These are phyloP conservation scores for Saccharomyces pastorianus DNA, from an alignment of 1,139 yeast genomes.

Conservation along the genomic window DNA sequence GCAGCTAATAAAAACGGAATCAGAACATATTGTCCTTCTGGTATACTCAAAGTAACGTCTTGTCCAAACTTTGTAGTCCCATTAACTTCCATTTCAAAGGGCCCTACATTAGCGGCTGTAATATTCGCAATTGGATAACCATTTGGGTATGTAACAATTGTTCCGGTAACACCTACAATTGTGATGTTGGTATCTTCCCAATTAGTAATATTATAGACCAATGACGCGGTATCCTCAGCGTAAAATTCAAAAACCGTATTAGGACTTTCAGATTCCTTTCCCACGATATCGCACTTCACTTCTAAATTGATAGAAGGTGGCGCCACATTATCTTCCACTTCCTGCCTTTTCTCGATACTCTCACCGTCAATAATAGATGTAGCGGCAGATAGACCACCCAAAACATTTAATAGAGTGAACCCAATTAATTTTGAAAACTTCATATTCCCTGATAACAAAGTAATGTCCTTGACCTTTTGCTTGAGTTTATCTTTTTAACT, in stretches of 20 bases:
- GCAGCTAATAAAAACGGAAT: conserved; percentile 54
- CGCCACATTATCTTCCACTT: not conserved
- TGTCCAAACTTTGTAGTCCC: conserved; percentile 45
- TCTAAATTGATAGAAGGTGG: conserved; percentile 1
- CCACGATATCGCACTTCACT: not conserved
- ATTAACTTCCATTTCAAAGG: conserved; percentile 46
- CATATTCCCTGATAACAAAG: not conserved
- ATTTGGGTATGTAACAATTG: conserved; percentile 46
- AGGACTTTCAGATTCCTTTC: conserved; percentile 1
- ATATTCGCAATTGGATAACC: conserved; percentile 50
- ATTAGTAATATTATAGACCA: conserved; percentile 50
- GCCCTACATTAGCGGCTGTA: conserved; percentile 60
- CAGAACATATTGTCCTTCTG: conserved; percentile 51
- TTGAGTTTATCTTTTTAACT: not conserved
- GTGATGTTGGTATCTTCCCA: conserved; percentile 47
- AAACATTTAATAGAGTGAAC: not conserved
- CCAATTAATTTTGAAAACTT: not conserved
- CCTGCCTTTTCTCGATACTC: not conserved
- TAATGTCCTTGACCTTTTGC: not conserved
- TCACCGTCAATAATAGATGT: not conserved
- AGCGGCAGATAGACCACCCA: not conserved
- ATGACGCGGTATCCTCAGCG: conserved; percentile 44
- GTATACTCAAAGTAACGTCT: conserved; percentile 46
- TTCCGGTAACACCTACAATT: conserved; percentile 70
- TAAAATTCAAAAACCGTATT: conserved; percentile 29